Base-by-base conservation (phyloP, 73 alveolate species). In the Stentor roeselii region DNA sequence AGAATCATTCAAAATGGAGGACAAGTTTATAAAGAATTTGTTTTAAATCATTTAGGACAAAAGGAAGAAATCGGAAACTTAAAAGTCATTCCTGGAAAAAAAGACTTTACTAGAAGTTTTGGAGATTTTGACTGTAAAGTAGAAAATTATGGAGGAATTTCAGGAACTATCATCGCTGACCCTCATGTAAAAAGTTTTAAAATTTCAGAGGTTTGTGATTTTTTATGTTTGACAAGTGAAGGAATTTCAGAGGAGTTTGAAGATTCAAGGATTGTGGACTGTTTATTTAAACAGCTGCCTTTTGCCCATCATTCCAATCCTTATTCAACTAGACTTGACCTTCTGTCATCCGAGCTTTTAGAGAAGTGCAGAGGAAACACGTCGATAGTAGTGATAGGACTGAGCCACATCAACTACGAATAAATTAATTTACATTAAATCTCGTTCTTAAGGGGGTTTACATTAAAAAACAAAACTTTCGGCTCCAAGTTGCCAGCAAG, bases 41-140 rank as follows among this genome's bases (percentile, higher is more conserved):
- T 21, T 27, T 40, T 27, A 67, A 67, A 27, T 21, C 21, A 6
- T 11, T 6, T 27, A 27, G 80, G 80, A 2, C 15, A 0, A 21
- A 30, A 35, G 67, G 60, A 78, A 76, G 3, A 58, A 78, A 78
- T 92, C 83, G 98, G 98, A 11, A 97, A 97, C 11, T 86, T 92
- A 21, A 91, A 98, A 86, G 98, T 96, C 1, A 75, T 92, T n/a
- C 99, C 99, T 31, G 99, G 99, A 6, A 90, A 96, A 78, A 89
- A 95, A 31, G 90, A 98, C 36, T 99, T 92, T 27, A 88, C 99
- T 41, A 93, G 99, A 78, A 93, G 99, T n/a, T 88, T 97, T 75
- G 99, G 99, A 30, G 99, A 97, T 87, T 90, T 88, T 2, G 98
- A 97, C 60, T 99, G 99, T 40, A 97, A 97, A 87, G 42, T 89